A percentile compares a stretch with the other conserved stretches of the same genome.
These are phyloP conservation scores for Clonostachys rosea DNA, from an alignment of 2,329 filamentous ascomycete genomes.

Conservation along the genomic window DNA sequence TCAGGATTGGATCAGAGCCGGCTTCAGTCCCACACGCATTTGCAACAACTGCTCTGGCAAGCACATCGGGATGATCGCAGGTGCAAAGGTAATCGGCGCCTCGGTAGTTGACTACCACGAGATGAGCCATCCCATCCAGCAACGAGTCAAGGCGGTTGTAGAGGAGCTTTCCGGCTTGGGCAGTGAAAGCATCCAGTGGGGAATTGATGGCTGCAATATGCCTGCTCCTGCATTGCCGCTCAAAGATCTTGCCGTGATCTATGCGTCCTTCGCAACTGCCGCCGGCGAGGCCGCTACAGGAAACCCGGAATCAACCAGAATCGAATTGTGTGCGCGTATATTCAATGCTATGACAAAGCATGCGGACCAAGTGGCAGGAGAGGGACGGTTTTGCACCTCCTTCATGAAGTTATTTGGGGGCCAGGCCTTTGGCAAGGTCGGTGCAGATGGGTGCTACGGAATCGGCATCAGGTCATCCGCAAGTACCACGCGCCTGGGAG, in stretches of 20 bases:
- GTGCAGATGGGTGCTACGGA: conserved; percentile 42
- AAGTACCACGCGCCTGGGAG: conserved; percentile 26
- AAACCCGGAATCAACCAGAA: not conserved
- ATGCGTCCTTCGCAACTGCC: conserved; percentile 27
- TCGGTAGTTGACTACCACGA: conserved; percentile 25
- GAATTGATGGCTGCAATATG: conserved; percentile 40
- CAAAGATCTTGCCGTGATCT: conserved; percentile 23
- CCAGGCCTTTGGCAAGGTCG: conserved; percentile 37
- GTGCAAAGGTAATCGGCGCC: conserved; percentile 25
- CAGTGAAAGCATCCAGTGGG: conserved; percentile 27
- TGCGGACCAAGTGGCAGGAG: conserved; percentile 37
- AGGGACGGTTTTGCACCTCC: conserved; percentile 38
- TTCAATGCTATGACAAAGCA: conserved; percentile 34
- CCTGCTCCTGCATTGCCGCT: conserved; percentile 36
- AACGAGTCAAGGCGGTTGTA: conserved; percentile 25
- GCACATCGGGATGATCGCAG: conserved; percentile 40
- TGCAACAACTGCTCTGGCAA: conserved; percentile 44
- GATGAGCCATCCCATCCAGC: conserved; percentile 28
- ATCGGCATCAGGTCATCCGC: conserved; percentile 32
- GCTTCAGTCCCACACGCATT: conserved; percentile 26
- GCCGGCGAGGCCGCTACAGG: conserved; percentile 7
- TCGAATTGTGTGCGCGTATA: conserved; percentile 18
- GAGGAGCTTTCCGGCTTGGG: conserved; percentile 24
- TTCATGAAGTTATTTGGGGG: conserved; percentile 33
- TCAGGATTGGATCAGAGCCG: conserved; percentile 28